Conservation (phyloP, 805 yeast species). For the Saturnispora kantuleensis region DNA sequence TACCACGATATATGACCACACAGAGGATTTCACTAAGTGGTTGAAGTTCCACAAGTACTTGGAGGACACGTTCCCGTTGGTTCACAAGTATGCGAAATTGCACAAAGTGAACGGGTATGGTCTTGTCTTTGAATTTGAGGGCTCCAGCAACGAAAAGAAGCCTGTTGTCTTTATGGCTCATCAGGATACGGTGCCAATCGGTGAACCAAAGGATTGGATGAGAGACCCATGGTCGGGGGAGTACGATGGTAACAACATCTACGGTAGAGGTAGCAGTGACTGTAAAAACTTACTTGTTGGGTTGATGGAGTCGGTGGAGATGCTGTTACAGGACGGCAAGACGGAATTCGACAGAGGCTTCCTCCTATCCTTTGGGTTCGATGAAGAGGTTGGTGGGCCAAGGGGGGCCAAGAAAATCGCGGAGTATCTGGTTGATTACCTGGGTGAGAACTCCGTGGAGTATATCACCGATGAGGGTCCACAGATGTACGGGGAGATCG, state of each 20-base stretch:
- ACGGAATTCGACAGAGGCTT: slow-evolving; percentile 48
- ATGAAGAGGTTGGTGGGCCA: slow-evolving; percentile 66
- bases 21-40: slow-evolving; percentile 14
- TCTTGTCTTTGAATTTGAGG: slow-evolving; percentile 34
- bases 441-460: slow-evolving; percentile 33
- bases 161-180: slow-evolving; percentile 40
- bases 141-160: slow-evolving; percentile 28
- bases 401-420: slow-evolving; percentile 45
- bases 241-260: slow-evolving; percentile 28
- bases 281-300: slow-evolving; percentile 36
- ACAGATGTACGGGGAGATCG: slow-evolving; percentile 25
- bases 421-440: slow-evolving; percentile 25
- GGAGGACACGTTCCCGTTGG: slow-evolving; percentile 31
- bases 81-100: slow-evolving; percentile 26
- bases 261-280: slow-evolving; percentile 32
- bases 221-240: slow-evolving; percentile 30
- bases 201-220: slow-evolving; percentile 30
- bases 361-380: slow-evolving; percentile 62
- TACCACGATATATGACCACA: slow-evolving; percentile 32
- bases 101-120: slow-evolving; percentile 34
- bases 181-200: slow-evolving; percentile 42
- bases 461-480: slow-evolving; percentile 35
- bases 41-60: slow-evolving; percentile 21
- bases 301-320: slow-evolving; percentile 46
- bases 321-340: slow-evolving; percentile 37